A percentile compares a stretch with the other conserved stretches of the same genome.
These are phyloP conservation scores for Phytophthora lateralis DNA, from an alignment of 352 stramenopile species.

Conservation along the genomic window DNA sequence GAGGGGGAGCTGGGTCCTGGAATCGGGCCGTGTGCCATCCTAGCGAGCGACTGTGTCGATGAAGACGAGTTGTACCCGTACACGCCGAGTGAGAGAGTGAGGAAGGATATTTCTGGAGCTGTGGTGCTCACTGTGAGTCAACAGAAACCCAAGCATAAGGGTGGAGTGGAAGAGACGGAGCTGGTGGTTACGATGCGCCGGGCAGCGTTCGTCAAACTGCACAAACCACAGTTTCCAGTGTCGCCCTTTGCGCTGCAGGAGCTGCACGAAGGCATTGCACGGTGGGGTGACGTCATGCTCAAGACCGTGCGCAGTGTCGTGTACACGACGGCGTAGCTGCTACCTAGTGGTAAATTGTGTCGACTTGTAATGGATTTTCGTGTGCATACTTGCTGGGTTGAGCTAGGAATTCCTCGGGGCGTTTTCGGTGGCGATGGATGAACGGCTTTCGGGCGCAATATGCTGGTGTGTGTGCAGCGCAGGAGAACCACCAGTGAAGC, in stretches of 20 bases:
- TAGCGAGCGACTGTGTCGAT: conserved; percentile 36
- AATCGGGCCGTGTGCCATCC: conserved; percentile 25
- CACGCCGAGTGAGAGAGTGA: conserved; percentile 27
- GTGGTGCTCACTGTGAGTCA: conserved; percentile 23
- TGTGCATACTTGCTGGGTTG: not conserved
- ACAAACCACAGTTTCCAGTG: conserved; percentile 27
- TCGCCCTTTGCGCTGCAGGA: conserved; percentile 31
- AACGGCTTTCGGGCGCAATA: no score
- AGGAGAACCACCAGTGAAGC: not conserved
- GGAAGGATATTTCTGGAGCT: conserved; percentile 39
- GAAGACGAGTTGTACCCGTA: conserved; percentile 53
- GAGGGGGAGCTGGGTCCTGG: conserved; percentile 20
- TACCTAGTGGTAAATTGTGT: not conserved
- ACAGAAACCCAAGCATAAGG: conserved; percentile 17
- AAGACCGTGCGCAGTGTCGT: conserved; percentile 38
- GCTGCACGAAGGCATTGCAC: conserved; percentile 31
- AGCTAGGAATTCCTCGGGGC: no score
- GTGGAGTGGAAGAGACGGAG: conserved; percentile 22
- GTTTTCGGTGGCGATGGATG: no score
- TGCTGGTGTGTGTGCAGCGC: not conserved
- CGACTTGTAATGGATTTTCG: not conserved
- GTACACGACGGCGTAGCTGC: conserved; percentile 28
- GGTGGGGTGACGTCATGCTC: conserved; percentile 45
- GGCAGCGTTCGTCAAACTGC: conserved; percentile 34
- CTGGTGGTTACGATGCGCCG: conserved; percentile 38